phyloP scores from a whole-genome alignment of 2,329 filamentous ascomycete genomes.

The Penicillium brasilianum region DNA sequence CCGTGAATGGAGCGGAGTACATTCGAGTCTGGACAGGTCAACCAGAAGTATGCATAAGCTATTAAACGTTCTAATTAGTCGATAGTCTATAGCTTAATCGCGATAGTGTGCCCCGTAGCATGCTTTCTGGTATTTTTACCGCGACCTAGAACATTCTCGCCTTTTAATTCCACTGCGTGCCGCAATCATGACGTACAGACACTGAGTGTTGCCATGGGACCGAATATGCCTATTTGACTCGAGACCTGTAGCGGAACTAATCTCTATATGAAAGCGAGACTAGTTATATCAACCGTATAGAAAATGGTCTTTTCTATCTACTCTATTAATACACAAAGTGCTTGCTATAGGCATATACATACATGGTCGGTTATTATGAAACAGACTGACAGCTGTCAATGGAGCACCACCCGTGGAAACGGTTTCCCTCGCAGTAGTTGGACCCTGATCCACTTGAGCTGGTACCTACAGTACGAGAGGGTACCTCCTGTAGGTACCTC shows the following conservation, averaged over 20 bases:
- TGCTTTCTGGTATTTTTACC: background rate
- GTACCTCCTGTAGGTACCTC: background rate
- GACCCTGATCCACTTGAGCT: slow-evolving; percentile 14
- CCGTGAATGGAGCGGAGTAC: background rate
- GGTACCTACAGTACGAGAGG: no score
- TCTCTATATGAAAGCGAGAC: no score
- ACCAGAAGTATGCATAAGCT: background rate
- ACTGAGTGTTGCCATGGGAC: background rate
- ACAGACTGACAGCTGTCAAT: background rate
- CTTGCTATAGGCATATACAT: no score
- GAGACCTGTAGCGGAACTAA: no score
- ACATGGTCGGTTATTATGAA: background rate
- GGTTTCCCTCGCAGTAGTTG: background rate
- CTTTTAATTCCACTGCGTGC: background rate
- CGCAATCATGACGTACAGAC: slow-evolving; percentile 29
- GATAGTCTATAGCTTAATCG: background rate
- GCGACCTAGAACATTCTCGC: background rate
- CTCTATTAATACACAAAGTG: no score
- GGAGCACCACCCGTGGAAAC: slow-evolving; percentile 5
- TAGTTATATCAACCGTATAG: no score
- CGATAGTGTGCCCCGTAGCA: background rate
- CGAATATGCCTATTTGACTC: no score
- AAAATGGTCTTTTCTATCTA: no score
- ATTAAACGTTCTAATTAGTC: background rate
- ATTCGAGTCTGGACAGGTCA: background rate